These are phyloP conservation scores for Uronychia setigera DNA, from an alignment of 73 alveolate genomes.

Conservation along the genomic window DNA sequence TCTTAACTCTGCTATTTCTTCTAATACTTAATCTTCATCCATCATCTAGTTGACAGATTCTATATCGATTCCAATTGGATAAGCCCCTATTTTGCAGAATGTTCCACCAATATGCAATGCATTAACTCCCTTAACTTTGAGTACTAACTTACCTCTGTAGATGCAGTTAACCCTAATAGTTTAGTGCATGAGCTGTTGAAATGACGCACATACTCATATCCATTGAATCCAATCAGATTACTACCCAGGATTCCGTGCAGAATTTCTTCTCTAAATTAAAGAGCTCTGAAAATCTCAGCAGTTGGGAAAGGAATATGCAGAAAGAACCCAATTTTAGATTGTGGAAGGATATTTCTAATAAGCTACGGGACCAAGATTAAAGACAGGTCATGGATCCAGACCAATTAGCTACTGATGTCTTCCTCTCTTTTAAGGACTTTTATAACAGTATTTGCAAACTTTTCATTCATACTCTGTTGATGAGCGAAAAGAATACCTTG, in stretches of 20 bases:
- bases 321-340: neutral
- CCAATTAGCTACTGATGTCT: neutral
- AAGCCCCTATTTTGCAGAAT: conserved; percentile 23
- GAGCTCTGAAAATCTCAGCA: conserved; percentile 25
- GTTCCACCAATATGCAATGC: conserved; percentile 41
- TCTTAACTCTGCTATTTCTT: neutral
- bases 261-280: conserved; percentile 30
- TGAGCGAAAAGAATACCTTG: conserved; percentile 18
- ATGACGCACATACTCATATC: conserved; percentile 40
- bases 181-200: conserved; percentile 39
- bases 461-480: conserved; percentile 29
- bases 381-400: neutral
- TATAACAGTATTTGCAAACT: conserved; percentile 1
- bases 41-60: conserved; percentile 8
- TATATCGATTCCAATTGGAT: conserved; percentile 41
- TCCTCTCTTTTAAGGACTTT: neutral
- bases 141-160: neutral
- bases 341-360: neutral
- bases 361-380: neutral
- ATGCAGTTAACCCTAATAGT: conserved; percentile 9
- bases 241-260: conserved; percentile 22
- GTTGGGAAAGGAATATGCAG: conserved; percentile 52
- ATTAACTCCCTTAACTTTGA: conserved; percentile 19
- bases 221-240: conserved; percentile 29
- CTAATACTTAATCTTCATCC: neutral